Conservation (phyloP, 495 filamentous ascomycete genomes). For the Hamigera avellanea region DNA sequence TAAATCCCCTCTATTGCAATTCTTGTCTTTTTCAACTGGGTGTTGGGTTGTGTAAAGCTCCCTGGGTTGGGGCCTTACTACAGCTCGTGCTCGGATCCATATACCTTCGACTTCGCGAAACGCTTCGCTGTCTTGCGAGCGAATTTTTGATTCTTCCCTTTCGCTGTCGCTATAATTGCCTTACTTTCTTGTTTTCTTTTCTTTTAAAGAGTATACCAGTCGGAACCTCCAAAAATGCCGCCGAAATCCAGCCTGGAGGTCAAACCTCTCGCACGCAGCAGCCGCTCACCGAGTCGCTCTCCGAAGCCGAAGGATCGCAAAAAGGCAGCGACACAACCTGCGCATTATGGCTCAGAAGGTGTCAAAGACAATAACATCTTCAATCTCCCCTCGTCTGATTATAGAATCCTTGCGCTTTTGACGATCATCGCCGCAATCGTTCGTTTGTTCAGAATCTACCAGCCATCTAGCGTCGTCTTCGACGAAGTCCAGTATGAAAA, state of each 20-base stretch:
- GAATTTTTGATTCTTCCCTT: background rate
- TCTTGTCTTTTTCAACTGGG: slow-evolving; percentile 16
- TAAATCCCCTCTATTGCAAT: slow-evolving; percentile 24
- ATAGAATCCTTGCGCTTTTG: slow-evolving; percentile 57
- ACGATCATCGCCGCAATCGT: slow-evolving; percentile 70
- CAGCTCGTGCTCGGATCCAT: background rate
- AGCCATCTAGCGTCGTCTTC: slow-evolving; percentile 93
- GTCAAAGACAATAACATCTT: slow-evolving; percentile 42
- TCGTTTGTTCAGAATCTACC: slow-evolving; percentile 89
- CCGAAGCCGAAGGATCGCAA: slow-evolving; percentile 32
- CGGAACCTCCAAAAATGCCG: slow-evolving; percentile 11
- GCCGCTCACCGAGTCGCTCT: slow-evolving; percentile 30
- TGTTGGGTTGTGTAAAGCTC: slow-evolving; percentile 17
- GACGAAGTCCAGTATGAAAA: slow-evolving; percentile 97
- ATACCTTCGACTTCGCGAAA: too few relatives aligned
- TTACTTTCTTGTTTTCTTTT: too few relatives aligned
- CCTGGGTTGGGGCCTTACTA: background rate
- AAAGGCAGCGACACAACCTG: slow-evolving; percentile 9
- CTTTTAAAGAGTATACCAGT: too few relatives aligned
- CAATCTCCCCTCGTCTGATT: slow-evolving; percentile 65
- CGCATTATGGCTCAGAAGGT: slow-evolving; percentile 40
- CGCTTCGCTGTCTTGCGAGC: background rate
- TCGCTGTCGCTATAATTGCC: too few relatives aligned
- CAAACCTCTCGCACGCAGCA: slow-evolving; percentile 21
- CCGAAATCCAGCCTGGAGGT: slow-evolving; percentile 29